Evolutionary conservation across 2,329 filamentous ascomycete genomes (phyloP).

Genomic region (Ceratocystis ficicola): DNA sequence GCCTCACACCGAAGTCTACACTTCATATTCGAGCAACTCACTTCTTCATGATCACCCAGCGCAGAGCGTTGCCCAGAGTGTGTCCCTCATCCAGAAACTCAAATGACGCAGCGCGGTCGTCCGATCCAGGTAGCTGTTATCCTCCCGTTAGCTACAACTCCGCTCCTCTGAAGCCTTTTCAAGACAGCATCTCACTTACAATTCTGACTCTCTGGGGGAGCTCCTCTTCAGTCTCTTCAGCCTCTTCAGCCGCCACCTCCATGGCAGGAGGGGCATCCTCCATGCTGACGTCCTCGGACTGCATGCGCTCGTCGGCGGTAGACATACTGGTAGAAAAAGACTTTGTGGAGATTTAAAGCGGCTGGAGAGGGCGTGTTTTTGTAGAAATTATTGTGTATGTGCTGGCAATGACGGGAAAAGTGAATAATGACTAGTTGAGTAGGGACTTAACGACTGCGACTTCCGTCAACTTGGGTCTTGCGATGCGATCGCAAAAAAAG

Average conservation of each 20-base stretch:
- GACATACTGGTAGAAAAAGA: conserved; percentile 13
- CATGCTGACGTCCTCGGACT: conserved; percentile 32
- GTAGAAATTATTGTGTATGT: neutral
- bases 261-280: conserved; percentile 34
- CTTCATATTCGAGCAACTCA: conserved; percentile 34
- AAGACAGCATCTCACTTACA: conserved; percentile 33
- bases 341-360: neutral
- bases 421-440: neutral
- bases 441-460: neutral
- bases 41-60: conserved; percentile 99
- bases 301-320: conserved; percentile 15
- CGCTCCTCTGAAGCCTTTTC: neutral
- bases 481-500: conserved; percentile 11
- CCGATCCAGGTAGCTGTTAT: conserved; percentile 67
- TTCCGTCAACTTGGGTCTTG: neutral
- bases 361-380: neutral
- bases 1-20: conserved; percentile 9
- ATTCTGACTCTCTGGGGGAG: conserved; percentile 46
- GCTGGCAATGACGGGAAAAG: neutral
- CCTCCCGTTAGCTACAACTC: neutral
- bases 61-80: conserved; percentile 83
- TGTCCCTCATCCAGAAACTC: conserved; percentile 91
- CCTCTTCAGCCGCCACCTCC: conserved; percentile 27
- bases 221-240: conserved; percentile 37
- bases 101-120: conserved; percentile 82